Base-by-base conservation (phyloP, 805 yeast genomes). In the Ogataea pignaliae region DNA sequence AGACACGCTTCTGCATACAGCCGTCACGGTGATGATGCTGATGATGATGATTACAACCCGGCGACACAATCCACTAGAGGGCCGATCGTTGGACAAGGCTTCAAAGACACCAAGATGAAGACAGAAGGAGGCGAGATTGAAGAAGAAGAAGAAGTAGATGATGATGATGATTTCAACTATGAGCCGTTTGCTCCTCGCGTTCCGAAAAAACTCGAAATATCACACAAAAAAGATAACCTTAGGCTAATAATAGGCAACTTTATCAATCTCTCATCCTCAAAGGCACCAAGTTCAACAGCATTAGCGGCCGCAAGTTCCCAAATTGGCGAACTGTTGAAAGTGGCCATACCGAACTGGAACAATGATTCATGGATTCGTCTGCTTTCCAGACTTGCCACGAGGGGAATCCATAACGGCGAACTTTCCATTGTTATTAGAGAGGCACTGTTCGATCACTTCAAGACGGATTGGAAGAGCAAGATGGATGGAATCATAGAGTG, bases 401-500 rank as follows among this genome's bases (percentile, higher is more conserved):
- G 99, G 52, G 99, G 97, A 0, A 71, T 86, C 51, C 68, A 65
- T 48, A 47, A 66, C 21, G 63, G 64, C 28, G 77, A 70, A 37
- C 71, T 78, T 60, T 71, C 87, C 47, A 76, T 79, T 43, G 59
- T 79, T 47, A 77, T 91, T 11, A 73, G 97, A 53, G 79, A 76
- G 17, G 78, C 88, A 17, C 66, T 93, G 10, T 83, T 84, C 47
- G 79, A 81, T 14, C 86, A 84, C 59, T 82, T 88, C 43, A 70
- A 87, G 55, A 81, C 75, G 10, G 87, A 85, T 57, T 81, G 90
- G 54, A 84, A 84, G 43, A 71, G 70, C 10, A 70, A 91, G 31
- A 73, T 90, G 11, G 95, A 87, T 46, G 65, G 83, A 31, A 81
- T 88, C 15, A 80, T 91, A 33, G 89, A 85, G 50, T 93, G 99